Conservation (phyloP, 768 basidiomycete species). For the Saitozyma podzolica region DNA sequence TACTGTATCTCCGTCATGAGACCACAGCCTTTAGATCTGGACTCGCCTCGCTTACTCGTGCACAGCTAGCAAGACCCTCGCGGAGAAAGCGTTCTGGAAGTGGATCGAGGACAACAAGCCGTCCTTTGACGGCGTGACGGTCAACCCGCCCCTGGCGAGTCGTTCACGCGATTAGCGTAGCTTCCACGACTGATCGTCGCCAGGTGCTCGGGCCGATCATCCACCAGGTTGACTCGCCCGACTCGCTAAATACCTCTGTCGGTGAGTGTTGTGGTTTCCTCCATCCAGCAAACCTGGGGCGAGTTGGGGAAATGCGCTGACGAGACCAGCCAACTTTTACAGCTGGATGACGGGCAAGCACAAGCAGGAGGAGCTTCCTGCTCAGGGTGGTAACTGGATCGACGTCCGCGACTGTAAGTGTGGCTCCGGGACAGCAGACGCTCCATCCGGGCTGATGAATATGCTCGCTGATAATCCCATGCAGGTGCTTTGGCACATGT, state of each 20-base stretch:
- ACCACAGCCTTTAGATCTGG: too few relatives aligned
- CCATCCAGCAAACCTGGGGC: too few relatives aligned
- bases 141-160: conserved; percentile 46
- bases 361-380: conserved; percentile 42
- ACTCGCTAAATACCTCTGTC: conserved; percentile 54
- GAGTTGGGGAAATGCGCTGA: conserved; percentile 1
- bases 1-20: too few relatives aligned
- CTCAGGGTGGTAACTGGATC: conserved; percentile 35
- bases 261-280: conserved; percentile 20
- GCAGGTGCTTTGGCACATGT: conserved; percentile 62
- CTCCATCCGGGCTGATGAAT: neutral
- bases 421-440: too few relatives aligned
- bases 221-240: conserved; percentile 53
- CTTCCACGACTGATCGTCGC: neutral
- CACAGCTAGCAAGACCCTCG: conserved; percentile 41
- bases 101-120: conserved; percentile 48
- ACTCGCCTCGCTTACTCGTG: neutral
- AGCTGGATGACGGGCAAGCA: conserved; percentile 44
- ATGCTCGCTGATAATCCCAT: neutral
- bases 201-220: conserved; percentile 54
- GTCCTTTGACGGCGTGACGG: conserved; percentile 42
- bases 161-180: neutral
- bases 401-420: conserved; percentile 42
- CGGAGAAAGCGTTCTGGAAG: conserved; percentile 44
- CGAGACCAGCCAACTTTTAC: conserved; percentile 29